Evolutionary conservation across 192 early-diverging fungal species (phyloP).

Genomic region (Umbelopsis ramanniana): DNA sequence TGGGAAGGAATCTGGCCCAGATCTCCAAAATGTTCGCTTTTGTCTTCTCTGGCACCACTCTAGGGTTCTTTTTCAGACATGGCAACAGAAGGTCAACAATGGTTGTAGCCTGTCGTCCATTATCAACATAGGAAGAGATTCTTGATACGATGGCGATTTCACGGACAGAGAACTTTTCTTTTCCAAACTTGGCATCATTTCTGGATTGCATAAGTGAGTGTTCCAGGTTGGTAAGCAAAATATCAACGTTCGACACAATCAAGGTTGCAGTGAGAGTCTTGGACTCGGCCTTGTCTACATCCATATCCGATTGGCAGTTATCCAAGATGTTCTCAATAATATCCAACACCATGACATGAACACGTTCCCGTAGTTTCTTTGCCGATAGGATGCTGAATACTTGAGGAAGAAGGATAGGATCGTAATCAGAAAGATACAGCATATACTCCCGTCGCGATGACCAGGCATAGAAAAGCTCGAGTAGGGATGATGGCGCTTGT

Average conservation of each 20-base stretch:
- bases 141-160: conserved; percentile 82
- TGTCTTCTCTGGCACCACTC: conserved; percentile 73
- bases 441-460: conserved; percentile 66
- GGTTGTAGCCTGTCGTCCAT: conserved; percentile 65
- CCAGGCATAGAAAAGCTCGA: conserved; percentile 84
- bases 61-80: conserved; percentile 70
- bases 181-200: conserved; percentile 52
- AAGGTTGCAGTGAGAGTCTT: conserved; percentile 48
- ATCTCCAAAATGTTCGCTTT: conserved; percentile 87
- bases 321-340: conserved; percentile 76
- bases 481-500: conserved; percentile 79
- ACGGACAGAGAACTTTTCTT: conserved; percentile 61
- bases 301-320: conserved; percentile 56
- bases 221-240: conserved; percentile 64
- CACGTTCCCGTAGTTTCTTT: conserved; percentile 77
- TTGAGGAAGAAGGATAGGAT: conserved; percentile 66
- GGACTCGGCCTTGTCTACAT: conserved; percentile 37
- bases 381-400: conserved; percentile 77
- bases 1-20: conserved; percentile 75
- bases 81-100: conserved; percentile 86
- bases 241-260: conserved; percentile 58
- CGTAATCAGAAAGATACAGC: conserved; percentile 66
- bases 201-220: conserved; percentile 50
- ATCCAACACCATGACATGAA: conserved; percentile 70
- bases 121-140: conserved; percentile 72